Percentiles rank a stretch among this genome's conserved stretches.
Evolutionary conservation across 1,284 basidiomycete genomes (phyloP).

Genomic region (Boletus holoroseus): DNA sequence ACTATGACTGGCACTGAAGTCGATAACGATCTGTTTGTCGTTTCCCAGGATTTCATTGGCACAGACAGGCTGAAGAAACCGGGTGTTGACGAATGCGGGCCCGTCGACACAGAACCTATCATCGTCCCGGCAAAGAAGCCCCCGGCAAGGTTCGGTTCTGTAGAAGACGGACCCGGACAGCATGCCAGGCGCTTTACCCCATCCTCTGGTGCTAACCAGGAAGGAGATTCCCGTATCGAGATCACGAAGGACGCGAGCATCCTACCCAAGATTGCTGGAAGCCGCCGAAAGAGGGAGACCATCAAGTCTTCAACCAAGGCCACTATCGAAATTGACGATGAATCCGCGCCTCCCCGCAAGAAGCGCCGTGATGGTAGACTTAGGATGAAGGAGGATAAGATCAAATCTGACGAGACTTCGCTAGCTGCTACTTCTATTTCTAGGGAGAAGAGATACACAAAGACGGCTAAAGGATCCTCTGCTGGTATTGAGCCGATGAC

Average conservation of each 20-base stretch:
- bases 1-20: background rate
- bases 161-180: background rate
- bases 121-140: background rate
- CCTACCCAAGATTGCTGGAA: constrained; percentile 21
- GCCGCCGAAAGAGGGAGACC: constrained; percentile 29
- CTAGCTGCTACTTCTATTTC: constrained; percentile 2
- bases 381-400: background rate
- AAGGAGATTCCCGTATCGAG: background rate
- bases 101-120: background rate
- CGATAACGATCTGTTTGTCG: background rate
- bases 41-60: background rate
- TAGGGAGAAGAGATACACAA: constrained; percentile 13
- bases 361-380: constrained; percentile 15
- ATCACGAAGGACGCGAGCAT: constrained; percentile 1
- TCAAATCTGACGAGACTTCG: constrained; percentile 1
- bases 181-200: background rate
- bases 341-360: constrained; percentile 23
- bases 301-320: constrained; percentile 2
- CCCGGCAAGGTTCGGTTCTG: background rate
- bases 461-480: constrained; percentile 15
- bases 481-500: background rate
- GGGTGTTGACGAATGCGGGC: background rate
- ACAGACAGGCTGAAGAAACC: background rate
- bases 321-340: constrained; percentile 18
- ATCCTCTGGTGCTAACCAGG: background rate